Evolutionary conservation across 148 eudicot species (phyloP).

Genomic region (Mesembryanthemum crystallinum): DNA sequence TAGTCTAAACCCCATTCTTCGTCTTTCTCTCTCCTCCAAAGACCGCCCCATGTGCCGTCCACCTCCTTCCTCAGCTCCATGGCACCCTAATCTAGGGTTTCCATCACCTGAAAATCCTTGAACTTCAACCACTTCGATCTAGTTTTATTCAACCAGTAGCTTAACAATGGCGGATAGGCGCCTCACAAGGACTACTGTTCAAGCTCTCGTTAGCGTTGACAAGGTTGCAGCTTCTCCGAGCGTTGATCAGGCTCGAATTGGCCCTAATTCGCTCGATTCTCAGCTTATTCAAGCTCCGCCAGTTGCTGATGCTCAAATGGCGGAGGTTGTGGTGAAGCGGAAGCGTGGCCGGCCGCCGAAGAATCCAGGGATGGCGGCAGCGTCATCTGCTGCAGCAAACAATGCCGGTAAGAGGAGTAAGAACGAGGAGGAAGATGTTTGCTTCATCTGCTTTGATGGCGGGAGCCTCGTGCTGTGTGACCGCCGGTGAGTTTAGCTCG

Average conservation of each 20-base stretch:
- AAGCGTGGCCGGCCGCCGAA: slow-evolving; percentile 75
- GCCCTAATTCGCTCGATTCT: slow-evolving; percentile 23
- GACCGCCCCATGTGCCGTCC: slow-evolving; percentile 34
- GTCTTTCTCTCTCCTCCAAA: neutral
- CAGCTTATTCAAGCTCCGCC: slow-evolving; percentile 31
- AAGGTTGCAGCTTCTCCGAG: neutral
- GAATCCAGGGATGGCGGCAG: slow-evolving; percentile 29
- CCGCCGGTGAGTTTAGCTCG: slow-evolving; percentile 47
- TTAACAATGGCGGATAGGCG: slow-evolving; percentile 30
- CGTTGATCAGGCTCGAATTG: slow-evolving; percentile 26
- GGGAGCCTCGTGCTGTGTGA: slow-evolving; percentile 85
- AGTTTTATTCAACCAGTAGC: neutral
- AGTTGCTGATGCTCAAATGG: slow-evolving; percentile 1
- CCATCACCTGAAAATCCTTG: too few species aligned
- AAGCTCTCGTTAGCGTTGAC: slow-evolving; percentile 30
- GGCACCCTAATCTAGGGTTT: slow-evolving; percentile 45
- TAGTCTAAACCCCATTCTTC: neutral
- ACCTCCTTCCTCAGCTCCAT: slow-evolving; percentile 21
- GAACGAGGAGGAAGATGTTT: slow-evolving; percentile 81
- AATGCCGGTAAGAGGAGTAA: slow-evolving; percentile 27
- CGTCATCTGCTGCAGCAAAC: slow-evolving; percentile 20
- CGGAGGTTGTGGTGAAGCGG: slow-evolving; percentile 29
- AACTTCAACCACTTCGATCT: neutral
- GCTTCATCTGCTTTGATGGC: slow-evolving; percentile 91
- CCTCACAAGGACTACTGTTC: slow-evolving; percentile 4